Percentiles rank a stretch among this genome's conserved stretches.
Evolutionary conservation across 1,139 yeast genomes (phyloP).

Genomic region (Pichia terricola): DNA sequence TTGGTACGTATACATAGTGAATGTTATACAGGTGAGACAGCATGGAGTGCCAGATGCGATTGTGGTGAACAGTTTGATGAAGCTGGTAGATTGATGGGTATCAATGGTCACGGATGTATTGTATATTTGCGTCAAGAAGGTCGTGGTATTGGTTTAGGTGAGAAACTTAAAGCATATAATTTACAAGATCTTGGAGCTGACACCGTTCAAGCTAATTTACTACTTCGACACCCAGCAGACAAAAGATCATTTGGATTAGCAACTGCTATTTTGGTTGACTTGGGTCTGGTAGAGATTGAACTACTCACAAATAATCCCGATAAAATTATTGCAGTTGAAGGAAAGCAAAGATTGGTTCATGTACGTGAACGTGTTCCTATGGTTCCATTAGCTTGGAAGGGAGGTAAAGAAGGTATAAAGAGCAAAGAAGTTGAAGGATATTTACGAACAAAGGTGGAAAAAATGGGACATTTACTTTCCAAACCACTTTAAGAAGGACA

Average conservation of each 20-base stretch:
- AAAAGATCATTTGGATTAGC: constrained; percentile 89
- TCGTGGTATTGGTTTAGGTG: constrained; percentile 95
- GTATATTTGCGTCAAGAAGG: constrained; percentile 97
- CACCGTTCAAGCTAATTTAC: constrained; percentile 89
- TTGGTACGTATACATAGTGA: constrained; percentile 88
- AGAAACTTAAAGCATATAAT: constrained; percentile 92
- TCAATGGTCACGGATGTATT: constrained; percentile 81
- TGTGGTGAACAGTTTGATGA: constrained; percentile 99
- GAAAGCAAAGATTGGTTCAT: constrained; percentile 56
- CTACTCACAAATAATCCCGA: constrained; percentile 93
- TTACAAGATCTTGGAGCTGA: constrained; percentile 97
- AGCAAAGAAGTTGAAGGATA: constrained; percentile 88
- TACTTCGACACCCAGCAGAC: constrained; percentile 94
- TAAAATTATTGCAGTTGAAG: constrained; percentile 90
- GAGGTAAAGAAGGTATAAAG: constrained; percentile 53
- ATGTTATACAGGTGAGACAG: constrained; percentile 98
- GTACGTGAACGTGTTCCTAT: constrained; percentile 88
- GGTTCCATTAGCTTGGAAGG: constrained; percentile 91
- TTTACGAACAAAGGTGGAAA: constrained; percentile 82
- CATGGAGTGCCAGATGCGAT: constrained; percentile 98
- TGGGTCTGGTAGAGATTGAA: constrained; percentile 65
- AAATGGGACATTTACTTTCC: constrained; percentile 90
- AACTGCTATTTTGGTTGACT: constrained; percentile 80
- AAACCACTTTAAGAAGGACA: constrained; percentile 30
- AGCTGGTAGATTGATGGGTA: constrained; percentile 89